Evolutionary conservation across 139 green algal species (phyloP).

Genomic region (Picochlorum sp.): DNA sequence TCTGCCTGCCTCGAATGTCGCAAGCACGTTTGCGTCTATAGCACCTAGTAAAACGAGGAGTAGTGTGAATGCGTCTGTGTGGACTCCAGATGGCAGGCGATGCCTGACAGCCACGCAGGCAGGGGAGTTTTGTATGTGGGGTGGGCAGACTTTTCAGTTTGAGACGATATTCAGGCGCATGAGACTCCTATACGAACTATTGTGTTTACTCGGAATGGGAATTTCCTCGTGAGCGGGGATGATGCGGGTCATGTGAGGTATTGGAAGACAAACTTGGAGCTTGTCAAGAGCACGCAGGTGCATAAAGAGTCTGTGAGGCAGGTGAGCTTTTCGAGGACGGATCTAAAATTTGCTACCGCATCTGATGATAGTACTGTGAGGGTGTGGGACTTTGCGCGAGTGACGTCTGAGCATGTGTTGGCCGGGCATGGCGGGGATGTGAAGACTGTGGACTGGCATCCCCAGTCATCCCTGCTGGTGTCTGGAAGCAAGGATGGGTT

Average conservation of each 20-base stretch:
- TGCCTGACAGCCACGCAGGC: slow-evolving; percentile 66
- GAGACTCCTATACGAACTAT: slow-evolving; percentile 59
- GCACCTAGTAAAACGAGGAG: slow-evolving; percentile 65
- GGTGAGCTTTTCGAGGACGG: slow-evolving; percentile 51
- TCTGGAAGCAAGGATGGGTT: slow-evolving; percentile 72
- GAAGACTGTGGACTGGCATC: slow-evolving; percentile 86
- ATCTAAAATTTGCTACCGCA: slow-evolving; percentile 83
- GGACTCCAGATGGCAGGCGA: slow-evolving; percentile 80
- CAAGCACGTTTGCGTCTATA: slow-evolving; percentile 71
- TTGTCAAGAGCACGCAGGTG: slow-evolving; percentile 35
- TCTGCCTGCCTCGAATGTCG: slow-evolving; percentile 55
- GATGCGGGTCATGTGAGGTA: slow-evolving; percentile 64
- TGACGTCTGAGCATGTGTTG: slow-evolving; percentile 40
- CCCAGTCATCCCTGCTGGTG: slow-evolving; percentile 63
- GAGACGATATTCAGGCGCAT: slow-evolving; percentile 81
- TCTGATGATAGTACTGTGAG: slow-evolving; percentile 78
- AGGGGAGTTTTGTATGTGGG: slow-evolving; percentile 90
- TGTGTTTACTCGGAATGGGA: slow-evolving; percentile 62
- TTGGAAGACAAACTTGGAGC: slow-evolving; percentile 66
- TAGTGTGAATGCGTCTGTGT: slow-evolving; percentile 62
- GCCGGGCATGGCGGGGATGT: slow-evolving; percentile 86
- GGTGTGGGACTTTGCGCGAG: slow-evolving; percentile 67
- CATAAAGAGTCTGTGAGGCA: slow-evolving; percentile 64
- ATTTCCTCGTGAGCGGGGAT: slow-evolving; percentile 72
- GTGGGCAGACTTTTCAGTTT: slow-evolving; percentile 70